phyloP scores from a whole-genome alignment of 768 basidiomycete species.

The Kwoniella newhampshirensis region DNA sequence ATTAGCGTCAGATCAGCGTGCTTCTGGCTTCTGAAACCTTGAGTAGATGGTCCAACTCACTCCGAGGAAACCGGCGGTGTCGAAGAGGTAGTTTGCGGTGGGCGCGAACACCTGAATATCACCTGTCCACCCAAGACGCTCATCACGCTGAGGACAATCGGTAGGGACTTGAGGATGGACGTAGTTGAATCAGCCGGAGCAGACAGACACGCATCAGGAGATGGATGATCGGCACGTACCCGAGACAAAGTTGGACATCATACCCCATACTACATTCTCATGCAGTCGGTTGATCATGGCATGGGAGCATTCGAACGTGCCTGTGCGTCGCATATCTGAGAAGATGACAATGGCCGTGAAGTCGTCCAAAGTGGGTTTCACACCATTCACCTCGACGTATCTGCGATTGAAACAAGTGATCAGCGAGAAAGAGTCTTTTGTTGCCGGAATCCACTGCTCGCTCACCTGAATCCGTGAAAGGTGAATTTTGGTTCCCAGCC shows the following conservation, averaged over 20 bases:
- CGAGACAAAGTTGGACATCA: slow-evolving; percentile 39
- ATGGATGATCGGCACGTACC: slow-evolving; percentile 1
- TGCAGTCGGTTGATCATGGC: slow-evolving; percentile 34
- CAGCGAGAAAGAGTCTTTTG: neutral
- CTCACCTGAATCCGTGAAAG: slow-evolving; percentile 48
- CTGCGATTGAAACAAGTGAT: slow-evolving; percentile 7
- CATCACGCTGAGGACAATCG: slow-evolving; percentile 52
- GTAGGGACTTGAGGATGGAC: slow-evolving; percentile 31
- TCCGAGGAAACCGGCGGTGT: slow-evolving; percentile 17
- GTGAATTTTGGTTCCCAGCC: slow-evolving; percentile 50
- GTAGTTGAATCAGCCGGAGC: neutral
- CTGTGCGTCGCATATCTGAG: slow-evolving; percentile 38
- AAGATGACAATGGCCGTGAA: slow-evolving; percentile 35
- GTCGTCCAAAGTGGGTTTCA: slow-evolving; percentile 2
- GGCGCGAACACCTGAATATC: slow-evolving; percentile 49
- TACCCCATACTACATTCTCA: slow-evolving; percentile 40
- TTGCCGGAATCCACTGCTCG: neutral
- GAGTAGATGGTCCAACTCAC: neutral
- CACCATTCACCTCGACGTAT: slow-evolving; percentile 39
- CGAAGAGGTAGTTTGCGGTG: slow-evolving; percentile 45
- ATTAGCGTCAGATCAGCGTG: too few relatives aligned
- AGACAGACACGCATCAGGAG: too few relatives aligned
- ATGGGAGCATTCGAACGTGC: slow-evolving; percentile 41
- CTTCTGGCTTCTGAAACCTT: neutral
- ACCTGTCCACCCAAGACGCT: slow-evolving; percentile 52